Evolutionary conservation across 257 asterid genomes (phyloP).

Genomic region (Scutellaria minor): DNA sequence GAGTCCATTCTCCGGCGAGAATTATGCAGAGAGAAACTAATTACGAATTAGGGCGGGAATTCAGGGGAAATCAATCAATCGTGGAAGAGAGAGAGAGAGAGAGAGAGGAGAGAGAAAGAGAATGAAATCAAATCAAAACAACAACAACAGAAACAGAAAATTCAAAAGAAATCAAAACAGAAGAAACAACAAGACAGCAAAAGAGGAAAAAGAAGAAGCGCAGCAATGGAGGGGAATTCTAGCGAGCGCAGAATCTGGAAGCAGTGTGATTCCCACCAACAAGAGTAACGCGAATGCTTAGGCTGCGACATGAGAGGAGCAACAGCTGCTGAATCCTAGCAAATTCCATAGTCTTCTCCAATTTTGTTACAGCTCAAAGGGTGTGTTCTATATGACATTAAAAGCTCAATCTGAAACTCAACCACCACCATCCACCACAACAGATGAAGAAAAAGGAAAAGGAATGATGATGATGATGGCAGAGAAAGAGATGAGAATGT

Average conservation of each 20-base stretch:
- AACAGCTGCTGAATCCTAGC: conserved; percentile 61
- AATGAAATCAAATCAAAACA: background rate
- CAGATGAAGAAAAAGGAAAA: background rate
- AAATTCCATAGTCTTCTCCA: conserved; percentile 58
- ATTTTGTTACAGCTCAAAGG: conserved; percentile 16
- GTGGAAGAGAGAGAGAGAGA: conserved; percentile 46
- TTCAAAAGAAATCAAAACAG: too few species aligned
- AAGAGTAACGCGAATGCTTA: conserved; percentile 61
- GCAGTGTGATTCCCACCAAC: conserved; percentile 94
- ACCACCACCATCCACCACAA: conserved; percentile 38
- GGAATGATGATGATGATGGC: conserved; percentile 24
- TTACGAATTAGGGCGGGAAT: background rate
- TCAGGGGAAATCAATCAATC: conserved; percentile 35
- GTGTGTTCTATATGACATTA: conserved; percentile 36
- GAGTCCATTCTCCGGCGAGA: conserved; percentile 40
- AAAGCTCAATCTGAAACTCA: conserved; percentile 33
- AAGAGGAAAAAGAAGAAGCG: conserved; percentile 9
- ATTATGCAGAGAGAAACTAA: conserved; percentile 10
- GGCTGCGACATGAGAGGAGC: conserved; percentile 54
- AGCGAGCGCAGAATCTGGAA: conserved; percentile 83
- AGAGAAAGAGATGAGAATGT: background rate
- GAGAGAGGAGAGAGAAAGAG: conserved; percentile 9
- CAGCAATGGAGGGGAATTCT: conserved; percentile 31
- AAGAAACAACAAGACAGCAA: background rate
- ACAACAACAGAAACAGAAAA: background rate